These are phyloP conservation scores for Microascus cirrosus DNA, from an alignment of 2,329 filamentous ascomycete genomes.

Conservation along the genomic window DNA sequence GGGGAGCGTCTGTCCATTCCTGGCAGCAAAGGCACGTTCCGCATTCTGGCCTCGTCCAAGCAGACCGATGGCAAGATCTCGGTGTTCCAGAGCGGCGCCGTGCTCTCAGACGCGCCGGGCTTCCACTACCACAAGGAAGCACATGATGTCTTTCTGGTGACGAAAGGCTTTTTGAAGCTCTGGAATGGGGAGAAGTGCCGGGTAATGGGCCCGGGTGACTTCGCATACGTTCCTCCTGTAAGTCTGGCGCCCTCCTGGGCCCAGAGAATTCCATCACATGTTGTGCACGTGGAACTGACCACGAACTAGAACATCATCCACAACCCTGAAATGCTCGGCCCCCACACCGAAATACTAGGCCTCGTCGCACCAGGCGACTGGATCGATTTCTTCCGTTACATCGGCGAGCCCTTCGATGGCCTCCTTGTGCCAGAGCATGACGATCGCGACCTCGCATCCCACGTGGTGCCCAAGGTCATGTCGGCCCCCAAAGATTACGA, in stretches of 20 bases:
- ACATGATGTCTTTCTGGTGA: constrained; percentile 45
- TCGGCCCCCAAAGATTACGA: constrained; percentile 43
- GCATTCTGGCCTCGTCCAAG: constrained; percentile 37
- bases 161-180: constrained; percentile 42
- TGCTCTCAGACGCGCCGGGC: constrained; percentile 31
- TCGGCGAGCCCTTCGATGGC: constrained; percentile 39
- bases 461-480: constrained; percentile 43
- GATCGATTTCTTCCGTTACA: constrained; percentile 49
- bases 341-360: constrained; percentile 41
- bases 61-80: constrained; percentile 39
- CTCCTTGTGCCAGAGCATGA: constrained; percentile 38
- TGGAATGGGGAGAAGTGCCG: constrained; percentile 47
- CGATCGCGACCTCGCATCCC: constrained; percentile 34
- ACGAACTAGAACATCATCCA: constrained; percentile 34
- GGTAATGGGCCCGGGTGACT: constrained; percentile 42
- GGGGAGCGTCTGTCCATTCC: constrained; percentile 18
- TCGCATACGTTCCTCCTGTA: constrained; percentile 46
- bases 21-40: constrained; percentile 37
- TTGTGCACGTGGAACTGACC: constrained; percentile 9
- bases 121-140: constrained; percentile 47
- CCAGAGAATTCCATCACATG: too few relatives aligned
- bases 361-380: constrained; percentile 46
- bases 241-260: too few relatives aligned
- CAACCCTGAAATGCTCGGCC: constrained; percentile 41
- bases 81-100: constrained; percentile 36